phyloP scores from a whole-genome alignment of 352 stramenopile genomes.

The Aphanomyces euteiches region DNA sequence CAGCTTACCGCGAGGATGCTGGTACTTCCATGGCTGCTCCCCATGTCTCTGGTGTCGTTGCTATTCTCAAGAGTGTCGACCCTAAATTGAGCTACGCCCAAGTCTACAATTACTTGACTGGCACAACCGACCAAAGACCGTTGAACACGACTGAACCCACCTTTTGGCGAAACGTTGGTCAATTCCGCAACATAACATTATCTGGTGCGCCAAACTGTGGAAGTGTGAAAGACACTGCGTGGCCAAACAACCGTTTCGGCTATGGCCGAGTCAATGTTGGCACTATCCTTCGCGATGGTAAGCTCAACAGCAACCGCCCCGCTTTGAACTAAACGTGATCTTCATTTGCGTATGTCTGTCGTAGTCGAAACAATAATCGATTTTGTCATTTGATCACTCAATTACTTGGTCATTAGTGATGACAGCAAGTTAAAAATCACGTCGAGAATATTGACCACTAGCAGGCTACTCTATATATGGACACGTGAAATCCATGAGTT shows the following conservation, averaged over 20 bases:
- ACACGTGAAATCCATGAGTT: no score
- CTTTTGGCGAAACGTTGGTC: no score
- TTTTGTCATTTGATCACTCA: no score
- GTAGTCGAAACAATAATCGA: no score
- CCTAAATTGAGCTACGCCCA: slow-evolving; percentile 31
- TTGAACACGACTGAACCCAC: slow-evolving; percentile 4
- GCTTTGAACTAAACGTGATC: not conserved
- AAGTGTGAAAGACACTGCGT: slow-evolving; percentile 36
- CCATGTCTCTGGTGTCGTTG: slow-evolving; percentile 36
- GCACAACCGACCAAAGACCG: not conserved
- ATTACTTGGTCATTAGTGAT: no score
- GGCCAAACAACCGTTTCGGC: slow-evolving; percentile 47
- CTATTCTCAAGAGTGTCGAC: slow-evolving; percentile 35
- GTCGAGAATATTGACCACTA: no score
- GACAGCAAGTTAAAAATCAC: no score
- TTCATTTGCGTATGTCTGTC: no score
- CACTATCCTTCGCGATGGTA: slow-evolving; percentile 27
- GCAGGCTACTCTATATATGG: no score
- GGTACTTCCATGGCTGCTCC: slow-evolving; percentile 41
- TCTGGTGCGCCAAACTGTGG: slow-evolving; percentile 44
- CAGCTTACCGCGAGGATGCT: slow-evolving; percentile 32
- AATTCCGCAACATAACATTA: no score
- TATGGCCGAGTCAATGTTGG: slow-evolving; percentile 35
- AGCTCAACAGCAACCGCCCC: not conserved
- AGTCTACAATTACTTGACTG: slow-evolving; percentile 24